Conservation (phyloP, 2,329 filamentous ascomycete genomes). For the Pseudocercospora fijiensis region DNA sequence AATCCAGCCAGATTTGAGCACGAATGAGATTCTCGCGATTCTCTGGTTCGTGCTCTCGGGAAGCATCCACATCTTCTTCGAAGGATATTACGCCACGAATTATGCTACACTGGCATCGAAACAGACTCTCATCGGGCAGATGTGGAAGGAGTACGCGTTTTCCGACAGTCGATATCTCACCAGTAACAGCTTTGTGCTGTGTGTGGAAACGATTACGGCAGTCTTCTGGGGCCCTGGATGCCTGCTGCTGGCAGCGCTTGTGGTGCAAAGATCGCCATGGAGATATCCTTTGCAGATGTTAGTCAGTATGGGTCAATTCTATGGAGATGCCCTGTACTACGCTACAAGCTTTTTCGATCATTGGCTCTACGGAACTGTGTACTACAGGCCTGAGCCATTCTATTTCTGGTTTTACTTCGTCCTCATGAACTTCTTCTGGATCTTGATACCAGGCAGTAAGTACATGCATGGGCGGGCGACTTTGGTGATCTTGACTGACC, state of each 20-base stretch:
- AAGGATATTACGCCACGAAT: slow-evolving; percentile 77
- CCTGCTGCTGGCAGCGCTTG: slow-evolving; percentile 56
- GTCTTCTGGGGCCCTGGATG: slow-evolving; percentile 67
- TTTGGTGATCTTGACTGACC: slow-evolving; percentile 13
- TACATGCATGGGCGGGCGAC: slow-evolving; percentile 18
- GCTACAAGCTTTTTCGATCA: slow-evolving; percentile 63
- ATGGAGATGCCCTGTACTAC: slow-evolving; percentile 65
- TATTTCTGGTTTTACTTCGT: slow-evolving; percentile 69
- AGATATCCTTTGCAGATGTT: slow-evolving; percentile 61
- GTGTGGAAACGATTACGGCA: slow-evolving; percentile 78
- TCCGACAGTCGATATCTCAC: slow-evolving; percentile 86
- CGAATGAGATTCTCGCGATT: slow-evolving; percentile 58
- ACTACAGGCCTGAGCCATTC: slow-evolving; percentile 61
- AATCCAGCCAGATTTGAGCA: slow-evolving; percentile 54
- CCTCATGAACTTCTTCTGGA: slow-evolving; percentile 66
- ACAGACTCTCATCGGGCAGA: slow-evolving; percentile 74
- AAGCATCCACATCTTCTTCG: slow-evolving; percentile 76
- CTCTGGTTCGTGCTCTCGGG: slow-evolving; percentile 76
- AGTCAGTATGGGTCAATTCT: slow-evolving; percentile 63
- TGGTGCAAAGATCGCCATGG: slow-evolving; percentile 55
- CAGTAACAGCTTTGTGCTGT: slow-evolving; percentile 79
- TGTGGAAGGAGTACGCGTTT: slow-evolving; percentile 87
- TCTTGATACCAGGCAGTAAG: slow-evolving; percentile 59
- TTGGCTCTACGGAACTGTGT: slow-evolving; percentile 53
- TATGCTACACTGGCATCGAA: slow-evolving; percentile 64